These are phyloP conservation scores for Fusarium xylarioides DNA, from an alignment of 2,329 filamentous ascomycete genomes.

Conservation along the genomic window DNA sequence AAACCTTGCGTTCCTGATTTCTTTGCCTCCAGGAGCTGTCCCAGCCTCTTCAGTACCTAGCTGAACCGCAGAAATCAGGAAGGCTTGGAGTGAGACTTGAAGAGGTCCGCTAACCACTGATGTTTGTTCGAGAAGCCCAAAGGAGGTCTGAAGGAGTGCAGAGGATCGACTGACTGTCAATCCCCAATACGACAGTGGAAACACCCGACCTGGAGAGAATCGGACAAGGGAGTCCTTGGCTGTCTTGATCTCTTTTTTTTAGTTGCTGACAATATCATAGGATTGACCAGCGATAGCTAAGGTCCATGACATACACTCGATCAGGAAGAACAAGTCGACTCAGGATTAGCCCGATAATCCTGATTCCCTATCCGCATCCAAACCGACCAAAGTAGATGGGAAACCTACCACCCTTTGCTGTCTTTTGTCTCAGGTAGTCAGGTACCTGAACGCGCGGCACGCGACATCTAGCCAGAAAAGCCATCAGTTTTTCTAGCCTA, in stretches of 20 bases:
- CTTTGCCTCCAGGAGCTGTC: not conserved
- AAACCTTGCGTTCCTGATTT: constrained; percentile 5
- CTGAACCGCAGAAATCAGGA: not conserved
- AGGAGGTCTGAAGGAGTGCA: not conserved
- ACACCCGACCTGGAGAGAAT: constrained; percentile 1
- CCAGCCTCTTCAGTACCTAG: not conserved
- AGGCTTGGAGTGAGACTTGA: not conserved
- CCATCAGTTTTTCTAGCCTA: not conserved
- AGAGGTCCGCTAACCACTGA: not conserved
- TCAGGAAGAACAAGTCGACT: not conserved
- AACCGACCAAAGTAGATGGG: not conserved
- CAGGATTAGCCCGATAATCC: not conserved
- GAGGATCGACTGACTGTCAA: constrained; percentile 26
- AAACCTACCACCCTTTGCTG: not conserved
- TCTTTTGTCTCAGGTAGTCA: constrained; percentile 15
- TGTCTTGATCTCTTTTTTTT: not conserved
- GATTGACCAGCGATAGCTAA: not conserved
- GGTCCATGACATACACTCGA: not conserved
- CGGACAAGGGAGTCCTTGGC: not conserved
- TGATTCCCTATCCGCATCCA: not conserved
- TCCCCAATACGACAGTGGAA: constrained; percentile 15
- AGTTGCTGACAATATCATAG: not conserved
- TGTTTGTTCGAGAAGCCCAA: constrained; percentile 4
- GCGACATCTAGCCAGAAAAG: constrained; percentile 19
- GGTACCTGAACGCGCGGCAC: constrained; percentile 35